Evolutionary conservation across 495 filamentous ascomycete species (phyloP), one percentile per base, ranked within the genome.

Genomic region (Schizothecium vesticola): DNA sequence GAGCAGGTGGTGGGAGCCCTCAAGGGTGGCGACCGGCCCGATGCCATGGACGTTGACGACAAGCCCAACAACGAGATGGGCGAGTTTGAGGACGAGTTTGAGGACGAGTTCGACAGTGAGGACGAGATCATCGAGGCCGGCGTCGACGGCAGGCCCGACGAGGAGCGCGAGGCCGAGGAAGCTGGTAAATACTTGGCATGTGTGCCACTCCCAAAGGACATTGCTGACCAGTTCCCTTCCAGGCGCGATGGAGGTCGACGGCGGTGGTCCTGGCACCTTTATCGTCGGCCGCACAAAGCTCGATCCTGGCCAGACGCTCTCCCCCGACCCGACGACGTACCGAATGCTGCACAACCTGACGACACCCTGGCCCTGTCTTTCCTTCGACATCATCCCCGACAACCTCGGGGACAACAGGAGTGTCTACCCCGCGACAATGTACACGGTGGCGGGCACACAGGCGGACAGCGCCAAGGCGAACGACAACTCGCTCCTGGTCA

Each of bases 41-140:
- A 84, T 58, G 80, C 81, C 31, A 81, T 82, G 76, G 83, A 82
- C 56, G 68, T 84, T 6, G 82, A 81, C 68, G 78, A 81, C 64
- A 87, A 92, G 65, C 75, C 78, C 64, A 79, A 82, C 64, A 79
- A 82, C 71, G 91, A 93, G 63, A 90, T 89, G 81, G 91, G 91
- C 74, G 92, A 95, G 68, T 97, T 97, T 70, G 94, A 97, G 78
- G 94, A 98, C 79, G 92, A 97, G 71, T 98, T 90, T 69, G 94
- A 96, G 78, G 94, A 97, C 73, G 94, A 98, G 74, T 98, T 92
- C 74, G 94, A 97, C 83, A 96, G 92, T 73, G 94, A 97, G 71
- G 93, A 97, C 75, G 94, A 98, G 80, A 91, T 98, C 59, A 78
- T 97, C 63, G 95, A 97, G 80, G 94, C 94, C 28, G 95, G 93